Conservation (phyloP, 1,284 basidiomycete species). For the Trichosporon inkin region DNA sequence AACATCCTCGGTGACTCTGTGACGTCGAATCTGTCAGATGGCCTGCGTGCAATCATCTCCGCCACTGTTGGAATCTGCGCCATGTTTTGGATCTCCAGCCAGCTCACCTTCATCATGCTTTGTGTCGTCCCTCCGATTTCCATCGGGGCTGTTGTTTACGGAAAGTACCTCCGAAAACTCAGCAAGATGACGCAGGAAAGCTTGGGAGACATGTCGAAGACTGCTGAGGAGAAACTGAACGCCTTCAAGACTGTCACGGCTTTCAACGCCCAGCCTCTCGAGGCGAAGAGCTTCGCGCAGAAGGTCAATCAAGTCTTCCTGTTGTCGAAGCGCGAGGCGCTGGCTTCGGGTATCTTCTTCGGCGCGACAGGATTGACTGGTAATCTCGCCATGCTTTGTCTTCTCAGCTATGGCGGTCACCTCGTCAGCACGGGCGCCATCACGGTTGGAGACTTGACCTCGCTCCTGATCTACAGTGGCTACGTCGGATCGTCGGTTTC, state of each 20-base stretch:
- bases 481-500: constrained; percentile 52
- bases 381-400: constrained; percentile 81
- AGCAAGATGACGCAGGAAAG: constrained; percentile 91
- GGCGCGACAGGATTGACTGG: constrained; percentile 91
- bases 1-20: constrained; percentile 93
- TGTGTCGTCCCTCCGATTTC: constrained; percentile 92
- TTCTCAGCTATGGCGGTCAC: constrained; percentile 89
- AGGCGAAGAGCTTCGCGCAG: constrained; percentile 56
- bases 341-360: constrained; percentile 88
- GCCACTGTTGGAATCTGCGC: constrained; percentile 84
- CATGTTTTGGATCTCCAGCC: constrained; percentile 93
- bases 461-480: constrained; percentile 89
- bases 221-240: constrained; percentile 86
- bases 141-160: constrained; percentile 92
- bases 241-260: constrained; percentile 90
- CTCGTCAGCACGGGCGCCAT: constrained; percentile 83
- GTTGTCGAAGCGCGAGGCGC: constrained; percentile 80
- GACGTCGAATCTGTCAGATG: constrained; percentile 88
- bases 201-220: constrained; percentile 89
- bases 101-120: constrained; percentile 87
- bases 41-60: constrained; percentile 76
- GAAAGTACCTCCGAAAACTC: constrained; percentile 85
- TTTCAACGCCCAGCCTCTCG: constrained; percentile 70
- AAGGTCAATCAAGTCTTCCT: constrained; percentile 66
- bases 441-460: constrained; percentile 84